These are phyloP conservation scores for Aureobasidium sp. DNA, from an alignment of 2,329 filamentous ascomycete species.

Conservation along the genomic window DNA sequence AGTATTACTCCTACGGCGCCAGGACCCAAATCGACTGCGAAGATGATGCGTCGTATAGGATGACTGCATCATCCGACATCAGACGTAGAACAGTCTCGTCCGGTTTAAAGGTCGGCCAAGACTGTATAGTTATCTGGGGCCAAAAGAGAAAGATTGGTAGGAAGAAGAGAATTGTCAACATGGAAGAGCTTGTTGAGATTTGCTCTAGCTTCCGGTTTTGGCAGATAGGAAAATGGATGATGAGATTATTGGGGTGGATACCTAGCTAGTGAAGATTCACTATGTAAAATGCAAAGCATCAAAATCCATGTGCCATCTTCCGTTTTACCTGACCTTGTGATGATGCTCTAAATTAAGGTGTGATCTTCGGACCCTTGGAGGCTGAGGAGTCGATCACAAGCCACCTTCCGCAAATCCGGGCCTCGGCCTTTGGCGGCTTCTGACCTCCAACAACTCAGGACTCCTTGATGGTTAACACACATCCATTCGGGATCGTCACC, in stretches of 20 bases:
- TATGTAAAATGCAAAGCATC: not conserved
- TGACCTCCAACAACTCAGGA: not conserved
- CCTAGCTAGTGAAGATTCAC: not conserved
- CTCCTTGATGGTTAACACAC: not conserved
- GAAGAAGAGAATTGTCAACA: not conserved
- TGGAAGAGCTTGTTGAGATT: not conserved
- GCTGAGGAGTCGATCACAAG: not conserved
- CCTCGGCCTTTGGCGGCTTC: not conserved
- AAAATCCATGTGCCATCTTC: not conserved
- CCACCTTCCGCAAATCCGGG: not conserved
- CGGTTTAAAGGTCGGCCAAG: not conserved
- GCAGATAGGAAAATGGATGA: not conserved
- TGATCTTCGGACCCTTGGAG: not conserved
- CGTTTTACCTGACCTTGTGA: not conserved
- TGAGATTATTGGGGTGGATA: not conserved
- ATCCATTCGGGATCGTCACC: not conserved
- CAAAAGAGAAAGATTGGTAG: not conserved
- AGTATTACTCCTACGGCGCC: not conserved
- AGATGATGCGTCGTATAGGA: not conserved
- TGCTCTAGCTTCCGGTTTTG: conserved; percentile 1
- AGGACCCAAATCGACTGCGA: not conserved
- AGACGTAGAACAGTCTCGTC: not conserved
- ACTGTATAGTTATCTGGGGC: not conserved
- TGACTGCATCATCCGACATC: not conserved
- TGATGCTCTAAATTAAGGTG: not conserved